Conservation (phyloP, 1,284 basidiomycete species). For the Cutaneotrichosporon dermatis region DNA sequence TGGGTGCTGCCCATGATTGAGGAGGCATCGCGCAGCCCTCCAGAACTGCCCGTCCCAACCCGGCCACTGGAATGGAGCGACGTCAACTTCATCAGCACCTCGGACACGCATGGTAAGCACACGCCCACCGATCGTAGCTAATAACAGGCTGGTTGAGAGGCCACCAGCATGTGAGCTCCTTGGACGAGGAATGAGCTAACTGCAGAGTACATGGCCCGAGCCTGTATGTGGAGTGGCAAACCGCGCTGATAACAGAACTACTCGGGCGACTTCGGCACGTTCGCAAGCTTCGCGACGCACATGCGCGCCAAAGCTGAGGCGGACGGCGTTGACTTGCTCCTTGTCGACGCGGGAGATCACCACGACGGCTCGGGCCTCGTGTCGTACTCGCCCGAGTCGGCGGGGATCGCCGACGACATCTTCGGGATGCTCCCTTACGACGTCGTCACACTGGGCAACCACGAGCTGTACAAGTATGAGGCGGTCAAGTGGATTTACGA, state of each 20-base stretch:
- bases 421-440: conserved; percentile 74
- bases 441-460: conserved; percentile 78
- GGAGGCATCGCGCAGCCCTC: not conserved
- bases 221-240: conserved; percentile 31
- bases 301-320: conserved; percentile 65
- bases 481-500: conserved; percentile 73
- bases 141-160: conserved; percentile 44
- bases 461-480: conserved; percentile 76
- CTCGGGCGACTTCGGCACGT: conserved; percentile 69
- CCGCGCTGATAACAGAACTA: conserved; percentile 37
- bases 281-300: conserved; percentile 71
- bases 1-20: not conserved
- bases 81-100: conserved; percentile 47
- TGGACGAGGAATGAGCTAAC: conserved; percentile 13
- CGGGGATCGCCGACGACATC: conserved; percentile 71
- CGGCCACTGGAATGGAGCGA: conserved; percentile 44
- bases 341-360: conserved; percentile 54
- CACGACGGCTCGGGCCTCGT: conserved; percentile 61
- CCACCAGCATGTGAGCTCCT: conserved; percentile 45
- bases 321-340: conserved; percentile 42
- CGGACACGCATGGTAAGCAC: conserved; percentile 46
- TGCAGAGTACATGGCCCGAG: conserved; percentile 48
- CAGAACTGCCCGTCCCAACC: conserved; percentile 34
- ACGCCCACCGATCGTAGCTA: not conserved
- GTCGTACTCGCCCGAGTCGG: conserved; percentile 51